These are phyloP conservation scores for Vitis vinifera DNA, from an alignment of 164 flowering plant genomes.

Conservation along the genomic window ASM3070453v1 NC_081809.1:16491001-16491500, in stretches of 20 bases:
- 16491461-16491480: slow-evolving; percentile 94
- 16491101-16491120: no score
- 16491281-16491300: background rate
- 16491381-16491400: background rate
- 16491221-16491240: no score
- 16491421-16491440: slow-evolving; percentile 98
- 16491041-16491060: background rate
- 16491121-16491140: no score
- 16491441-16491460: slow-evolving; percentile 97
- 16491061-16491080: background rate
- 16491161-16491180: background rate
- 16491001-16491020: no score
- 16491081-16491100: background rate
- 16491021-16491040: no score
- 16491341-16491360: slow-evolving; percentile 3
- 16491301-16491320: background rate
- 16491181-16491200: slow-evolving; percentile 10
- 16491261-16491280: no score
- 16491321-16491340: background rate
- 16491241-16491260: no score
- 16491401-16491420: slow-evolving; percentile 75
- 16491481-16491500: slow-evolving; percentile 60
- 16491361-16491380: background rate
- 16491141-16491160: no score
- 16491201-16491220: background rate